phyloP scores from a whole-genome alignment of 768 basidiomycete genomes.

The Pleurotus platypus region DNA sequence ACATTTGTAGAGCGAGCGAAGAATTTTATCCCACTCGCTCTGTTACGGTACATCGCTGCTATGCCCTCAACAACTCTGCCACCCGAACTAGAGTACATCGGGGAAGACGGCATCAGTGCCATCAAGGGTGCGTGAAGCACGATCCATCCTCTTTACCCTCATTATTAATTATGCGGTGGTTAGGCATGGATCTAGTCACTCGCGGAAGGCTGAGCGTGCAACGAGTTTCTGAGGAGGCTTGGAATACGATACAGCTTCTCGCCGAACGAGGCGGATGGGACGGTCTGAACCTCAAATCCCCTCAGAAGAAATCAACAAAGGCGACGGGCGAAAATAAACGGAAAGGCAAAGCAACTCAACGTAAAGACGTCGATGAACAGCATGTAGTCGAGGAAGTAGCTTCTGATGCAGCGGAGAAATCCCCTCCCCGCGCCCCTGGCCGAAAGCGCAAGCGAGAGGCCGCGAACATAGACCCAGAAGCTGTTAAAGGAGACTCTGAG shows the following conservation, averaged over 20 bases:
- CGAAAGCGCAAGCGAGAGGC: conserved; percentile 33
- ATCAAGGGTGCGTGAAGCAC: conserved; percentile 50
- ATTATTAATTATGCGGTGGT: not conserved
- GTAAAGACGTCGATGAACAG: not conserved
- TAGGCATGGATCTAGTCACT: conserved; percentile 76
- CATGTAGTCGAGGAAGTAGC: not conserved
- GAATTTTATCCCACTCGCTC: conserved; percentile 75
- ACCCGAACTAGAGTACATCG: conserved; percentile 55
- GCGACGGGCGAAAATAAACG: not conserved
- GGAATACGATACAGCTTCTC: conserved; percentile 54
- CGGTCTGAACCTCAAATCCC: conserved; percentile 33
- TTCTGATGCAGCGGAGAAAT: not conserved
- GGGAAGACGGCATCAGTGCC: conserved; percentile 52
- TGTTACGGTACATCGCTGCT: conserved; percentile 65
- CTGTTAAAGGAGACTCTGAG: not conserved
- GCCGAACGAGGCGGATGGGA: conserved; percentile 83
- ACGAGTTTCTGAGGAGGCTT: conserved; percentile 64
- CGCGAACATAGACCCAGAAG: too few species aligned
- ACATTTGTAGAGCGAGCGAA: conserved; percentile 60
- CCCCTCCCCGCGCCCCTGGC: not conserved
- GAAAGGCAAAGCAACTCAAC: not conserved
- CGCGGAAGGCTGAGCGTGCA: conserved; percentile 88
- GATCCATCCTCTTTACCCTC: not conserved
- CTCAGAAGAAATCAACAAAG: conserved; percentile 14
- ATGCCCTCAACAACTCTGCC: conserved; percentile 19